phyloP scores from a whole-genome alignment of 805 yeast genomes.

The Metschnikowia henanensis region DNA sequence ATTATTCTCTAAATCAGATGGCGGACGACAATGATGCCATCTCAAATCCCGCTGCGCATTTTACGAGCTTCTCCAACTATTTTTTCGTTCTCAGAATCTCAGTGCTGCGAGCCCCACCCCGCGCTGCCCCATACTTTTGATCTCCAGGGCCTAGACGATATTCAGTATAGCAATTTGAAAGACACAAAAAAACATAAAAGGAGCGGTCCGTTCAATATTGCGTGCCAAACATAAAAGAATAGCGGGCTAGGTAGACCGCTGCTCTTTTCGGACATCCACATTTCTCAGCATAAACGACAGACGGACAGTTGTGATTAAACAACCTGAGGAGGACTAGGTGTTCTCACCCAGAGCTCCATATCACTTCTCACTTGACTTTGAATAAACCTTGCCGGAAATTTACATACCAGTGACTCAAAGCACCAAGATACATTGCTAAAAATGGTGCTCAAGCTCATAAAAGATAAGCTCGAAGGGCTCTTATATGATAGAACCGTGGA shows the following conservation, averaged over 20 bases:
- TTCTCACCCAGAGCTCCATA: not conserved
- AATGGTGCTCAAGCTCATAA: conserved; percentile 9
- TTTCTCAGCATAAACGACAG: no score
- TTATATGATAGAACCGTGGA: conserved; percentile 36
- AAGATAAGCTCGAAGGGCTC: conserved; percentile 22
- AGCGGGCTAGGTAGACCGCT: no score
- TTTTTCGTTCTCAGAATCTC: no score
- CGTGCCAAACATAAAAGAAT: no score
- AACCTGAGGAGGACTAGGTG: not conserved
- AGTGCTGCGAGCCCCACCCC: not conserved
- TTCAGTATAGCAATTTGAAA: no score
- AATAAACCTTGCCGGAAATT: not conserved
- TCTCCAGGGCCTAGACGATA: not conserved
- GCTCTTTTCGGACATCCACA: no score
- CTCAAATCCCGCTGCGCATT: not conserved
- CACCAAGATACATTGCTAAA: not conserved
- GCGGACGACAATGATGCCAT: no score
- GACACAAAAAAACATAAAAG: no score
- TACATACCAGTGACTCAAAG: not conserved
- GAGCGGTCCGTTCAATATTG: no score
- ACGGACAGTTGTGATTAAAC: not conserved
- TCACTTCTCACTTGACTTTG: not conserved
- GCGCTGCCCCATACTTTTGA: not conserved
- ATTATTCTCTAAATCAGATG: no score
- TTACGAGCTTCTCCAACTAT: not conserved